Conservation (phyloP, 371 early-diverging fungal species). For the Mortierella sp. region DNA sequence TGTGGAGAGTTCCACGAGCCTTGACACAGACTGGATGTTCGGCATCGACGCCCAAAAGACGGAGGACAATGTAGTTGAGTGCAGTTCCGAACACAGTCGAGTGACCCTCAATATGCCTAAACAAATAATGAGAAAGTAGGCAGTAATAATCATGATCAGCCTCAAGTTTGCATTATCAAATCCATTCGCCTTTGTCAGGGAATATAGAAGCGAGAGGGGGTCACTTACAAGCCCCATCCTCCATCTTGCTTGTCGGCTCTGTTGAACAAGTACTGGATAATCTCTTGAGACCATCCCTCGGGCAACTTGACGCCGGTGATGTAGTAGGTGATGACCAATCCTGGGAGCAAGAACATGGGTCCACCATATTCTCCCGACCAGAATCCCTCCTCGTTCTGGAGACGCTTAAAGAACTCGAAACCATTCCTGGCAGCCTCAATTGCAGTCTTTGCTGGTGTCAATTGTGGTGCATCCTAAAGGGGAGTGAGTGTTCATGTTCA, state of each 20-base stretch:
- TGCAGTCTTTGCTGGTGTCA: constrained; percentile 72
- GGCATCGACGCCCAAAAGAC: constrained; percentile 89
- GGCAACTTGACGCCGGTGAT: constrained; percentile 79
- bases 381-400: constrained; percentile 97
- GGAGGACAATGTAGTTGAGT: constrained; percentile 91
- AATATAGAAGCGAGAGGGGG: too few relatives aligned
- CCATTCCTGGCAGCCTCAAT: constrained; percentile 89
- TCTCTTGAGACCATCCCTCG: constrained; percentile 76
- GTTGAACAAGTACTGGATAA: constrained; percentile 90
- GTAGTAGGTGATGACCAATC: constrained; percentile 88
- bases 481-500: not conserved
- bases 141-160: too few relatives aligned
- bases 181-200: not conserved
- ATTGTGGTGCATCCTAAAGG: constrained; percentile 62
- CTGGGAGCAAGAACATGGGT: constrained; percentile 96
- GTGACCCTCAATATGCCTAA: constrained; percentile 90
- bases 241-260: constrained; percentile 88
- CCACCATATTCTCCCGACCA: constrained; percentile 98
- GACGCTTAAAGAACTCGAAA: constrained; percentile 84
- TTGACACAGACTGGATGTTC: constrained; percentile 90
- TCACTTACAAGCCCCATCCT: constrained; percentile 92
- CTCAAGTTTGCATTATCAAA: not conserved
- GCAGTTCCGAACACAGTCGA: constrained; percentile 97
- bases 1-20: constrained; percentile 89
- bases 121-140: not conserved